Evolutionary conservation across 192 early-diverging fungal species (phyloP).

Genomic region (Radiomyces spectabilis): DNA sequence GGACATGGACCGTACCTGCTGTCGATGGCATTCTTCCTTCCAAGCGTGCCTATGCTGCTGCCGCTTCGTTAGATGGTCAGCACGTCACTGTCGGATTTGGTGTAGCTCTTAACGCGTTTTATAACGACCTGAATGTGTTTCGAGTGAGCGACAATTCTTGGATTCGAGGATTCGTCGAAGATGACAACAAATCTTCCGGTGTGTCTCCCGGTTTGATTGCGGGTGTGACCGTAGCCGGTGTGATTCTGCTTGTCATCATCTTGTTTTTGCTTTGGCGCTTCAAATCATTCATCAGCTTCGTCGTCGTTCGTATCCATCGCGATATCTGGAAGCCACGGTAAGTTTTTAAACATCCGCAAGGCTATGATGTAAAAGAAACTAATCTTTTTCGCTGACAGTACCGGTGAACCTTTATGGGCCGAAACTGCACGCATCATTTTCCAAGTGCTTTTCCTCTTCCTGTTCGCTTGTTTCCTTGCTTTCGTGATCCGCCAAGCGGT

Average conservation of each 20-base stretch:
- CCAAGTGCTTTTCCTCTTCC: constrained; percentile 22
- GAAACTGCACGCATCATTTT: constrained; percentile 25
- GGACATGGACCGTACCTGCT: constrained; percentile 17
- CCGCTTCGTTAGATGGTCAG: constrained; percentile 8
- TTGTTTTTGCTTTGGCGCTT: constrained; percentile 23
- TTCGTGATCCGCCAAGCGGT: constrained; percentile 25
- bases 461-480: constrained; percentile 17
- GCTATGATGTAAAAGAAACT: not conserved
- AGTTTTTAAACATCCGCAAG: not conserved
- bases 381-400: constrained; percentile 1
- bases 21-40: constrained; percentile 17
- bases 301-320: constrained; percentile 17
- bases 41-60: constrained; percentile 10
- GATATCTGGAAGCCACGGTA: constrained; percentile 30
- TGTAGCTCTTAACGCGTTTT: constrained; percentile 9
- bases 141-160: constrained; percentile 5
- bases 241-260: constrained; percentile 13
- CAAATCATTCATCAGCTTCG: constrained; percentile 13
- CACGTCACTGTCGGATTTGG: constrained; percentile 21
- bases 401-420: constrained; percentile 30
- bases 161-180: constrained; percentile 5
- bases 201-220: constrained; percentile 20
- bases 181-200: not conserved
- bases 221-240: constrained; percentile 22
- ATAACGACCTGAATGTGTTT: constrained; percentile 27